These are phyloP conservation scores for Penicillium argentinense DNA, from an alignment of 495 filamentous ascomycete species.

Conservation along the genomic window DNA sequence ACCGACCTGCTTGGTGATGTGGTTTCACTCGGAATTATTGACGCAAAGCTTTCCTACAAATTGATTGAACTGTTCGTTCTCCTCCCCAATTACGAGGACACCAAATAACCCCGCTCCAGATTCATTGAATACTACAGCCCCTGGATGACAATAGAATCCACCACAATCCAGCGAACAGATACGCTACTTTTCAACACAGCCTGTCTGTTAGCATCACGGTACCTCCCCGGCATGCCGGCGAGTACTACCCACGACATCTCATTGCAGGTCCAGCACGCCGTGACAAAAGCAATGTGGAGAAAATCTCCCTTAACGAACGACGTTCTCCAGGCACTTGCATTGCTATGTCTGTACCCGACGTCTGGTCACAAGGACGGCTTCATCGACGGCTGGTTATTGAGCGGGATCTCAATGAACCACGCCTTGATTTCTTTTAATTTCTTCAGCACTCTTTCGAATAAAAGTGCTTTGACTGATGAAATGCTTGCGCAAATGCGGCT, in stretches of 20 bases:
- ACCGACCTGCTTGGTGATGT: conserved; percentile 28
- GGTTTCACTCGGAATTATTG: conserved; percentile 34
- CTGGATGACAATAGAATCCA: conserved; percentile 36
- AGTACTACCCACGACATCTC: conserved; percentile 34
- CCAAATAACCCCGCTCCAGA: conserved; percentile 24
- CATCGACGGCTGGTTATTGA: conserved; percentile 45
- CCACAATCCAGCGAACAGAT: conserved; percentile 29
- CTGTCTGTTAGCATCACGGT: conserved; percentile 41
- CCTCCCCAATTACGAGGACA: too few relatives aligned
- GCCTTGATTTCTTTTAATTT: conserved; percentile 36
- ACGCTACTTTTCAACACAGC: conserved; percentile 41
- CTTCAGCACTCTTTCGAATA: conserved; percentile 24
- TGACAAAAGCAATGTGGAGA: conserved; percentile 36
- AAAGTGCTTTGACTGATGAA: conserved; percentile 30
- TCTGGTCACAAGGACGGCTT: conserved; percentile 36
- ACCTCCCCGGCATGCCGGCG: conserved; percentile 34
- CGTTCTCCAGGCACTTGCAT: conserved; percentile 35
- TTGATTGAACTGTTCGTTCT: conserved; percentile 36
- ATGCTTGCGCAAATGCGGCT: conserved; percentile 35
- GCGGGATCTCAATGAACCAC: conserved; percentile 44
- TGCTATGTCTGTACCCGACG: conserved; percentile 40
- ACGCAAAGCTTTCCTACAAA: conserved; percentile 37
- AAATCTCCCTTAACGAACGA: conserved; percentile 35
- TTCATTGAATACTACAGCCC: conserved; percentile 40
- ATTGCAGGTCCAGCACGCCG: conserved; percentile 36